phyloP scores from a whole-genome alignment of 306 rosid species.

The Albizia julibrissin region DNA sequence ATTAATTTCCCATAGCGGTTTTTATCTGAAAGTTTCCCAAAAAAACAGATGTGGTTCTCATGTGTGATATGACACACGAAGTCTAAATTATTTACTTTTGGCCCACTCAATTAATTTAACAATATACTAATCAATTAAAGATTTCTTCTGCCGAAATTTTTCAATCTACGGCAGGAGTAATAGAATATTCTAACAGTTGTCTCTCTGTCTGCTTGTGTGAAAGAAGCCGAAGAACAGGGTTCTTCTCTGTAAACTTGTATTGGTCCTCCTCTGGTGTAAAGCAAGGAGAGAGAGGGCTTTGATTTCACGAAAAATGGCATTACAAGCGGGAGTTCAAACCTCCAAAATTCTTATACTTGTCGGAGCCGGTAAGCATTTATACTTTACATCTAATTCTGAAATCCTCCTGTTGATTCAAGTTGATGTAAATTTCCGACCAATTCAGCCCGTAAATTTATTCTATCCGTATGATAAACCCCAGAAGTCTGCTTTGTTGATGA shows the following conservation, averaged over 20 bases:
- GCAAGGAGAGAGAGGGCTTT: neutral
- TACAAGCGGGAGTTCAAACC: conserved; percentile 60
- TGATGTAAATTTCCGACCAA: neutral
- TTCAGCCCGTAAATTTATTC: neutral
- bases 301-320: conserved; percentile 48
- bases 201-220: neutral
- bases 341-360: conserved; percentile 82
- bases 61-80: neutral
- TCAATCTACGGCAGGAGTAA: neutral
- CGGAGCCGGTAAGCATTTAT: conserved; percentile 62
- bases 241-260: neutral
- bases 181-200: neutral
- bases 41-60: too few species aligned
- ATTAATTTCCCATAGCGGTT: too few species aligned
- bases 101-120: neutral
- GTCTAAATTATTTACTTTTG: neutral
- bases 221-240: neutral
- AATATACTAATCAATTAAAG: neutral
- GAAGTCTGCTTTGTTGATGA: neutral
- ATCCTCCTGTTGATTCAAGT: neutral
- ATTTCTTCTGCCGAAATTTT: neutral
- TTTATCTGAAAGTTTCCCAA: too few species aligned
- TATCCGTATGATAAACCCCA: neutral
- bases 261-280: neutral
- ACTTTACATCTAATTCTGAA: neutral